Conservation (phyloP, 352 stramenopile genomes). For the Phytophthora sansomeana region DNA sequence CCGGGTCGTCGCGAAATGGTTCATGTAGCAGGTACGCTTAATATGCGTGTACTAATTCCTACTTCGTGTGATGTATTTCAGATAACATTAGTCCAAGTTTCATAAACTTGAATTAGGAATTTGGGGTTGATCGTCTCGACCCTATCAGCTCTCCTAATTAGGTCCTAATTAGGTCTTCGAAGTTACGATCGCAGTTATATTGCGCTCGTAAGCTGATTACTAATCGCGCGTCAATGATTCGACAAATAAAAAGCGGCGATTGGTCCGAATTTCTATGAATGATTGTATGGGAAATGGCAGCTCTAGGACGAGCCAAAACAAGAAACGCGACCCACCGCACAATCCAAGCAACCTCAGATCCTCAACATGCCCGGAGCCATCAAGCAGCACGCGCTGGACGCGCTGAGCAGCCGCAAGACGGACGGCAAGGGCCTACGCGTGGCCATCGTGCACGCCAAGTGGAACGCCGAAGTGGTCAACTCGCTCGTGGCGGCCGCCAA, state of each 20-base stretch:
- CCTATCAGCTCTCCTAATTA: no score
- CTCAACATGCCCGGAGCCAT: conserved; percentile 55
- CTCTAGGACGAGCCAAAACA: not conserved
- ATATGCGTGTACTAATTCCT: no score
- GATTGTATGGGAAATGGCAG: not conserved
- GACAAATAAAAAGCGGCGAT: not conserved
- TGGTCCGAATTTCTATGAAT: no score
- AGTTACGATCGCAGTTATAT: no score
- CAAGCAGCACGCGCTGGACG: conserved; percentile 78
- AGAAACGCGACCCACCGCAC: not conserved
- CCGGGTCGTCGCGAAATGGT: no score
- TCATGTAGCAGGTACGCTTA: no score
- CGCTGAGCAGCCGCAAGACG: conserved; percentile 81
- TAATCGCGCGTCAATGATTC: not conserved
- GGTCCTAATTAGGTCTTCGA: no score
- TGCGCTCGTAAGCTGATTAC: no score
- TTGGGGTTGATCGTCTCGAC: no score
- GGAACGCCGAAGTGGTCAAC: conserved; percentile 86
- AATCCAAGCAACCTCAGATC: not conserved
- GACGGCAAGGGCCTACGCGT: conserved; percentile 80
- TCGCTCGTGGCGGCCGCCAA: conserved; percentile 72
- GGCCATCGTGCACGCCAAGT: conserved; percentile 87
- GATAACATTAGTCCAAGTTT: no score
- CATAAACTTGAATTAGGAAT: no score
- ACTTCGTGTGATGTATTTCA: no score